These are phyloP conservation scores for Anisodus tanguticus DNA, from an alignment of 257 asterid species.

Conservation along the genomic window DNA sequence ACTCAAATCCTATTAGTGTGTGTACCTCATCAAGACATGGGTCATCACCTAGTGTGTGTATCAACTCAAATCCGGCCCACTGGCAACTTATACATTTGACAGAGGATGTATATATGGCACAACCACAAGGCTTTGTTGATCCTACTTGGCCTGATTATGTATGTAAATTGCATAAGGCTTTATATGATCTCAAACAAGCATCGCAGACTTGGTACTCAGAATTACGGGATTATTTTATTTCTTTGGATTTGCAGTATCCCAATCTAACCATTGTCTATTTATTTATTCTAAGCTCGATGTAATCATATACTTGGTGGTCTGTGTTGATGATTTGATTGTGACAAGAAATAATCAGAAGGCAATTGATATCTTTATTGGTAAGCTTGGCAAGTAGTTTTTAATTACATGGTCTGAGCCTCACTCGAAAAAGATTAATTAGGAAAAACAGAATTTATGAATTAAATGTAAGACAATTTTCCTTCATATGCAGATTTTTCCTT, in stretches of 20 bases:
- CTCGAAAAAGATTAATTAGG: slow-evolving; percentile 6
- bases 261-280: background rate
- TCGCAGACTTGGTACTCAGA: too few relatives aligned
- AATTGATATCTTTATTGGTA: background rate
- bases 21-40: too few relatives aligned
- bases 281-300: background rate
- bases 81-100: too few relatives aligned
- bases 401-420: background rate
- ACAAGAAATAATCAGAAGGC: background rate
- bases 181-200: too few relatives aligned
- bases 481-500: background rate
- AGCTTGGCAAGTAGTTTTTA: background rate
- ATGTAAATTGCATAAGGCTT: too few relatives aligned
- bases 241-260: background rate
- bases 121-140: background rate
- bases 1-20: too few relatives aligned
- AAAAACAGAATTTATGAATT: background rate
- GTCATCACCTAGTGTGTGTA: too few relatives aligned
- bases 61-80: background rate
- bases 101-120: background rate
- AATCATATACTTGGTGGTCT: background rate
- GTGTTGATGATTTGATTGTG: background rate
- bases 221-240: background rate
- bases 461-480: background rate
- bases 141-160: background rate